Evolutionary conservation across 768 basidiomycete genomes (phyloP), one percentile per base, ranked within the genome.

Genomic region (Podaxis rugospora): DNA sequence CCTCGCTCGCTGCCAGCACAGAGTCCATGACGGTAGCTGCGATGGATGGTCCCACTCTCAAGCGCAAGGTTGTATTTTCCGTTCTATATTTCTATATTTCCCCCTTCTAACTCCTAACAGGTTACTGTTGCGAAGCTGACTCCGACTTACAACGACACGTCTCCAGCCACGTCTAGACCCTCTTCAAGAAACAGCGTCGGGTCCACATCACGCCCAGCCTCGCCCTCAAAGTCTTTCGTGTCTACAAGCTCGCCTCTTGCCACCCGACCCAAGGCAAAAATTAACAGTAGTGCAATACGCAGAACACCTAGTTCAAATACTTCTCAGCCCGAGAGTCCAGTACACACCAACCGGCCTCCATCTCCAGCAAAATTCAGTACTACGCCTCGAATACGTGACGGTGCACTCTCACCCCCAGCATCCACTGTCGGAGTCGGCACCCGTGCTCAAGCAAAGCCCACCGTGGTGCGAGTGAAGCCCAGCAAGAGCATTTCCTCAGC

Each of bases 181-280:
- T 68, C 72, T 55, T 64, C 72, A 61, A 73, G 70, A 57, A 61
- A 63, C 18, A 71, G 68, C 36, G 59, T 69, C 35, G 67, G 69
- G 5, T 62, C 57, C 59, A 59, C 65, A 40, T 77, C 81, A 40
- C 75, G 84, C 49, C 84, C 85, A 13, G 65, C 70, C 9, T 87
- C 85, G 7, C 76, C 76, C 50, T 57, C 66, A 32, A 75, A 74
- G 63, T 66, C 66, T 10, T 63, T 68, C 51, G 61, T 68, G 10
- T 71, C 71, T 2, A 55, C 65, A 28, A 64, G 58, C 36, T 49
- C 69, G 44, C 47, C 68, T 23, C 57, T 71, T 13, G 62, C 68
- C 28, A 67, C 69, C 16, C 66, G 82, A 58, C 83, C 85, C 13
- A 88, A 77, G 68, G 86, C 84, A 61, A 89, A 86, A 71, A 76